Conservation (phyloP, 176 grass and related monocot species). For the Musa acuminata region DNA sequence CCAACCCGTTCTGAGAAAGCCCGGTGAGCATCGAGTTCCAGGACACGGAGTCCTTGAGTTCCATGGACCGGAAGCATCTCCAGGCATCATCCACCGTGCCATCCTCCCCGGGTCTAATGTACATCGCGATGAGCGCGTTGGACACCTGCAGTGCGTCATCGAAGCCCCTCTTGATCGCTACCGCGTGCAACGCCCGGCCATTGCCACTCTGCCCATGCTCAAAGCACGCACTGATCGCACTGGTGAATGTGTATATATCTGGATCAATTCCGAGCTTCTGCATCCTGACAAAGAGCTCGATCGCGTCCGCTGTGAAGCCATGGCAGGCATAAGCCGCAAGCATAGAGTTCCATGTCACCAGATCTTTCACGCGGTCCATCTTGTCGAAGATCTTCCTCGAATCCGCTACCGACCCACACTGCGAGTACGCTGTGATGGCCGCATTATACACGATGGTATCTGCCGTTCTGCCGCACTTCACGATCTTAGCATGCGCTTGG, state of each 20-base stretch:
- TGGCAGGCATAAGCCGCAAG: constrained; percentile 38
- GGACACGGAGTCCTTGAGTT: constrained; percentile 36
- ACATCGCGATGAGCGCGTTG: constrained; percentile 57
- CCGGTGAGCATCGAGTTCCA: constrained; percentile 65
- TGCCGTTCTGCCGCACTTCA: constrained; percentile 26
- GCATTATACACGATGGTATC: constrained; percentile 37
- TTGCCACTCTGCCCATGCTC: constrained; percentile 4
- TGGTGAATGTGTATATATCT: constrained; percentile 63
- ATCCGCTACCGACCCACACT: constrained; percentile 26
- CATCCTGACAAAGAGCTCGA: constrained; percentile 33
- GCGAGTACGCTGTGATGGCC: constrained; percentile 38
- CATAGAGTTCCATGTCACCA: constrained; percentile 70
- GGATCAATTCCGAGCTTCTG: constrained; percentile 15
- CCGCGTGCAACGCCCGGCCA: constrained; percentile 35
- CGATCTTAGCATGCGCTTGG: constrained; percentile 44
- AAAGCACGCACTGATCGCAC: constrained; percentile 37
- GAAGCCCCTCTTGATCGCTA: constrained; percentile 35
- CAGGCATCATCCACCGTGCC: constrained; percentile 47
- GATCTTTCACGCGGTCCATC: constrained; percentile 29
- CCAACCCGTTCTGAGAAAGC: constrained; percentile 40
- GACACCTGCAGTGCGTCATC: constrained; percentile 32
- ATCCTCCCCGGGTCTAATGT: constrained; percentile 23
- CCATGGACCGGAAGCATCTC: constrained; percentile 33
- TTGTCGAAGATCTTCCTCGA: constrained; percentile 50
- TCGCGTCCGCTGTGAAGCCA: constrained; percentile 15